Base-by-base conservation (phyloP, 2,329 filamentous ascomycete genomes). In the Paraphoma chrysanthemicola region DNA sequence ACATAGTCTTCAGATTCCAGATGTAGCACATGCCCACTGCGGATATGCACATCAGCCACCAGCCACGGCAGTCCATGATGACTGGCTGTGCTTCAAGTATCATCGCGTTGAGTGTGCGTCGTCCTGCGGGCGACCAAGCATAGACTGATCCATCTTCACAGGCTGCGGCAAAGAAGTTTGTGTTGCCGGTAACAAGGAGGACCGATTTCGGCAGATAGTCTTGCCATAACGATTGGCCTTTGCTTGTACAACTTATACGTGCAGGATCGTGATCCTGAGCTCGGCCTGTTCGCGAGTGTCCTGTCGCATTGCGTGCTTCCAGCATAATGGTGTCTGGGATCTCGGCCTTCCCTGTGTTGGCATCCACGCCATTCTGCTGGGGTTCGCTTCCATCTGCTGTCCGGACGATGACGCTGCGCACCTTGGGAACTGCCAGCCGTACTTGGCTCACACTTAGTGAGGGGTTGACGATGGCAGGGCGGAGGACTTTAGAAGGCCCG, bases 81-180 rank as follows among this genome's bases (percentile, higher is more conserved):
- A 98, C 93, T 0, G 95, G 92, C 68, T 98, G 93, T 2, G 94
- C 89, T 78, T 99, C 95, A 14, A 98, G 80, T 6, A 97, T 85
- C 62, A 97, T 84, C 4, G 93, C 88, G 69, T 92, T 97, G 53
- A 96, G 82, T 18, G 97, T 82, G 50, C 96, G 87, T 59, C 96
- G 87, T 11, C 95, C 95, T 12, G 93, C 92, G 1, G 94, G 92
- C 1, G 93, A 94, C 93, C 95, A 99, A 8, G 92, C 86, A 71
- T 97, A 92, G 7, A 99, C 75, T 16, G 89, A 92, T 14, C 93
- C 95, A 71, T 98, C 95, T 74, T 99, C 95, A 69, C 93, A 97
- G 9, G 91, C 93, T 14, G 90, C 94, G 0, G 91, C 90, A 91
- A 95, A 99, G 72, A 98, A 93, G 64, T 90, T 88, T 67, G 90